Base-by-base conservation (phyloP, 2,329 filamentous ascomycete genomes). In the Cryphonectria radicalis region DNA sequence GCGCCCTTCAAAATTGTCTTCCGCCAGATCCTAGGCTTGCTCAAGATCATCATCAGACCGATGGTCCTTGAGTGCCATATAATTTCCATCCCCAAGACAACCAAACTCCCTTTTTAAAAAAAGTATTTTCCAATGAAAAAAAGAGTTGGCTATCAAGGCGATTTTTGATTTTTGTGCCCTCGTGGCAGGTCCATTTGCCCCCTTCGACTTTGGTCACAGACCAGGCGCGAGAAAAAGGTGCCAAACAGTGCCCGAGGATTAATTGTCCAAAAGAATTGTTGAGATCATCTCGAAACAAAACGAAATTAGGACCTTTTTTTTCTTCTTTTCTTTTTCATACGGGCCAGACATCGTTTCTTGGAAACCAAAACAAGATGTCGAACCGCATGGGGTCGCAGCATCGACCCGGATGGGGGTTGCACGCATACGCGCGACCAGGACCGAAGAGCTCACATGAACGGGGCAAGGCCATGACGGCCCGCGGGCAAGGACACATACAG, bases 371-470 rank as follows among this genome's bases (percentile, higher is more conserved):
- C 32, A 42, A 42, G n/a, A 19, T 68, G 42, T 55, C 57, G 72
- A 73, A 74, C 79, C 79, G 79, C 80, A 82, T 76, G 83, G 81
- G 84, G 84, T 77, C 84, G 85, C 81, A 87, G 85, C 83, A 87
- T 86, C 85, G 85, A 84, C 85, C 85, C 84, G 82, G 79, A 80
- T 80, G 68, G 68, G 62, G 62, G 46, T 70, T 73, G 77, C 74
- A 73, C 74, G 76, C 75, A 77, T 76, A 73, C 74, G 71, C 75
- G 76, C 77, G 73, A 75, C 75, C 70, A 74, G 42, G 70, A 69
- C 72, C 77, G 81, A 82, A 83, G 82, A 80, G 84, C 84, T 80
- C 84, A 84, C 85, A 82, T 82, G 78, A 73, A 77, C 70, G 66
- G 66, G 55, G 69, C 57, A 64, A 55, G 65, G 25, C 35, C 62